A percentile compares a stretch with the other conserved stretches of the same genome.
Evolutionary conservation across 2,329 filamentous ascomycete genomes (phyloP).

Genomic region (Raffaelea ambrosiae): DNA sequence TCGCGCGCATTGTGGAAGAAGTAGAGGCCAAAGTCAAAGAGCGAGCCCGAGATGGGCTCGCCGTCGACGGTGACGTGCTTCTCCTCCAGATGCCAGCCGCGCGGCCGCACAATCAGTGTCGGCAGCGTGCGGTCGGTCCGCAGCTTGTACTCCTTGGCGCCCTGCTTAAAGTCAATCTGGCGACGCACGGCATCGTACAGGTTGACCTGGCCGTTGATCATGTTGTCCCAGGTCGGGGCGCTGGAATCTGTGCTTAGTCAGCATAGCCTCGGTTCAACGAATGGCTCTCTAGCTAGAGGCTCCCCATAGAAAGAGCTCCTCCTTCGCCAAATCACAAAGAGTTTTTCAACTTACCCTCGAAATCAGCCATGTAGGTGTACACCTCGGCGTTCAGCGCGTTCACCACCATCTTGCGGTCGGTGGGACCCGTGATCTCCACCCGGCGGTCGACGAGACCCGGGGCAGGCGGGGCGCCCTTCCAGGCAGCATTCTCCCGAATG

Average conservation of each 20-base stretch:
- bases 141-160: conserved; percentile 93
- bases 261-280: not conserved
- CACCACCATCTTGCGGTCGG: conserved; percentile 97
- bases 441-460: conserved; percentile 88
- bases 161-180: conserved; percentile 94
- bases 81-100: conserved; percentile 97
- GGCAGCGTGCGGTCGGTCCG: conserved; percentile 78
- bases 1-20: conserved; percentile 98
- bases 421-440: conserved; percentile 95
- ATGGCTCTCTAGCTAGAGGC: too few relatives aligned
- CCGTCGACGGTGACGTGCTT: conserved; percentile 96
- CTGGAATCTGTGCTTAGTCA: conserved; percentile 60
- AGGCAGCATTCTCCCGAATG: conserved; percentile 88
- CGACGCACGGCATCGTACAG: conserved; percentile 91
- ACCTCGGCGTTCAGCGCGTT: conserved; percentile 95
- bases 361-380: conserved; percentile 99
- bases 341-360: conserved; percentile 62
- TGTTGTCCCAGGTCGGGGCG: conserved; percentile 97
- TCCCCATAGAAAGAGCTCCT: too few relatives aligned
- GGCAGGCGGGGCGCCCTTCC: conserved; percentile 86
- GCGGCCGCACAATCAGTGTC: conserved; percentile 86
- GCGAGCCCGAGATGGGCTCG: conserved; percentile 81
- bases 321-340: too few relatives aligned
- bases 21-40: conserved; percentile 98
- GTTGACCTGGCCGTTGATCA: conserved; percentile 97